Evolutionary conservation across 768 basidiomycete genomes (phyloP).

Genomic region (Jaapia argillacea): DNA sequence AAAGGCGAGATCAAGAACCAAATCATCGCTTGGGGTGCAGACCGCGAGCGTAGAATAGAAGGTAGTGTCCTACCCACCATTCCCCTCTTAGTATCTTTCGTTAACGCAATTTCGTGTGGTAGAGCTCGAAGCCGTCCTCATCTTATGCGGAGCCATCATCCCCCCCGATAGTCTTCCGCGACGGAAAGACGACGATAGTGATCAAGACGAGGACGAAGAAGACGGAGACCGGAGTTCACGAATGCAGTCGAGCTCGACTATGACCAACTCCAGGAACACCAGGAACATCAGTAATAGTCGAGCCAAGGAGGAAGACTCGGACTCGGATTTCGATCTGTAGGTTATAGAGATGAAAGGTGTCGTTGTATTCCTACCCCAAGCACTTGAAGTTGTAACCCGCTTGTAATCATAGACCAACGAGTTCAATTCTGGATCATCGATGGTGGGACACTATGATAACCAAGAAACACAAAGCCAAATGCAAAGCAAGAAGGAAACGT

Average conservation of each 20-base stretch:
- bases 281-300: slow-evolving; percentile 45
- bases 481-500: no score
- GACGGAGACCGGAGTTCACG: slow-evolving; percentile 40
- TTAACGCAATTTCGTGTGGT: slow-evolving; percentile 4
- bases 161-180: slow-evolving; percentile 36
- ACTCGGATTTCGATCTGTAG: slow-evolving; percentile 60
- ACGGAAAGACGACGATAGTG: slow-evolving; percentile 9
- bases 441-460: no score
- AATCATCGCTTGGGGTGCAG: slow-evolving; percentile 76
- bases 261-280: slow-evolving; percentile 36
- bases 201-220: slow-evolving; percentile 33
- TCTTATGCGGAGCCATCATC: slow-evolving; percentile 58
- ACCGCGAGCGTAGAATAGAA: slow-evolving; percentile 63
- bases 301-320: slow-evolving; percentile 58
- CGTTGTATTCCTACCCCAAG: no score
- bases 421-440: no score
- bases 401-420: no score
- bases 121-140: slow-evolving; percentile 67
- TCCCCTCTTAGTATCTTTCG: slow-evolving; percentile 2
- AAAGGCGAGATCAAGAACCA: slow-evolving; percentile 88
- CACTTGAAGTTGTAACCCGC: no score
- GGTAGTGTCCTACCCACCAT: slow-evolving; percentile 35
- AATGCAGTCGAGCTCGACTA: slow-evolving; percentile 47
- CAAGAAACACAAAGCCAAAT: no score
- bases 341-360: no score